Percentiles rank a stretch among this genome's conserved stretches.
phyloP scores from a whole-genome alignment of 1,284 basidiomycete genomes.

The Sanghuangporus baumii region DNA sequence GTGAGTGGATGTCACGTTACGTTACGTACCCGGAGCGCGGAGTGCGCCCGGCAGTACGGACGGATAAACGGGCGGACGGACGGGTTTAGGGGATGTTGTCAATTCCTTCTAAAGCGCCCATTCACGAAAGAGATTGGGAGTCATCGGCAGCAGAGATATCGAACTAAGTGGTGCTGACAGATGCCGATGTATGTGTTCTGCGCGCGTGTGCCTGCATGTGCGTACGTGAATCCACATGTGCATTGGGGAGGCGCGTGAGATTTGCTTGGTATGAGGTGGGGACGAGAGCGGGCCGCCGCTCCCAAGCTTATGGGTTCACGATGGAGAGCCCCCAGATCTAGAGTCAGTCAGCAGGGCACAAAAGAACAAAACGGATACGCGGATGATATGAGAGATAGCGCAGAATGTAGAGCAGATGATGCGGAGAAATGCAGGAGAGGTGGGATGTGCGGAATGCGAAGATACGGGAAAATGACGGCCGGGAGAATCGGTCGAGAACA shows the following conservation, averaged over 20 bases:
- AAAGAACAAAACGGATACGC: neutral
- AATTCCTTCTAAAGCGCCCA: neutral
- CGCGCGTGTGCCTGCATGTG: neutral
- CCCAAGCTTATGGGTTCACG: neutral
- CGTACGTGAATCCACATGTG: neutral
- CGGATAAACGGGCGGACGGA: neutral
- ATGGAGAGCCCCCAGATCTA: neutral
- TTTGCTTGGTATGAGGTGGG: neutral
- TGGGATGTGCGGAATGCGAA: neutral
- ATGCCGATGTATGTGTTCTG: neutral
- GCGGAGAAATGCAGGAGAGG: neutral
- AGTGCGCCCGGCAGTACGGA: neutral
- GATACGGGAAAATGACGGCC: neutral
- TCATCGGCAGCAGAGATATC: neutral
- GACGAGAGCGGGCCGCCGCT: neutral
- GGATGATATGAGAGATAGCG: neutral
- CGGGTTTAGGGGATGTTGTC: neutral
- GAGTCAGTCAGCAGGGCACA: neutral
- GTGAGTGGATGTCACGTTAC: neutral
- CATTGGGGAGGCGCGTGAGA: neutral
- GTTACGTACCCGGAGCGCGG: neutral
- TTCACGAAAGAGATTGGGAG: neutral
- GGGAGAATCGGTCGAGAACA: slow-evolving; percentile 2
- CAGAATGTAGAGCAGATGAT: neutral
- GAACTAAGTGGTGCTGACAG: neutral